phyloP scores from a whole-genome alignment of 2,329 filamentous ascomycete species.

The Fusarium sp. region DNA sequence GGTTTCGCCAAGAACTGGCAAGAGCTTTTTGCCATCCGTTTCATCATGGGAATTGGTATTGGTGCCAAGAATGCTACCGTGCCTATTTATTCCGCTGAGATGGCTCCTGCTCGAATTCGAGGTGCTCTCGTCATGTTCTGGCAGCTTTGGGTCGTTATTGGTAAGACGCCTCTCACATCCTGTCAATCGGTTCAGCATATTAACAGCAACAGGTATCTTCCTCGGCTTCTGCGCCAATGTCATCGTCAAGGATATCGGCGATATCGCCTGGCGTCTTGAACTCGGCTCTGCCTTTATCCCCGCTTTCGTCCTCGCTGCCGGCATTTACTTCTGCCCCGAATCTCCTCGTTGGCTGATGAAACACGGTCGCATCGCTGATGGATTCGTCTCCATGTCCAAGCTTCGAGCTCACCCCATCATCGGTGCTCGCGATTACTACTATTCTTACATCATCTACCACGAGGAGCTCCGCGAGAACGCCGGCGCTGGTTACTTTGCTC shows the following conservation, averaged over 20 bases:
- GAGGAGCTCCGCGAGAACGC: constrained; percentile 55
- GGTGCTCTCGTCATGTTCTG: constrained; percentile 86
- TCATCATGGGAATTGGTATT: constrained; percentile 77
- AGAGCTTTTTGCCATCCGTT: constrained; percentile 73
- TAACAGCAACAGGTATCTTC: constrained; percentile 46
- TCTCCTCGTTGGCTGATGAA: constrained; percentile 75
- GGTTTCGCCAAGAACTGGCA: constrained; percentile 75
- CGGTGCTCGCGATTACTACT: constrained; percentile 71
- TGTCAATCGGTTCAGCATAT: rapidly evolving
- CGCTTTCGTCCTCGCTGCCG: constrained; percentile 63
- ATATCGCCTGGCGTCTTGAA: constrained; percentile 55
- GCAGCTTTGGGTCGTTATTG: constrained; percentile 74
- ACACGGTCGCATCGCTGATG: constrained; percentile 69
- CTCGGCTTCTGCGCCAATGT: constrained; percentile 57
- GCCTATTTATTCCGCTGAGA: constrained; percentile 81
- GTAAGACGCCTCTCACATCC: constrained; percentile 7
- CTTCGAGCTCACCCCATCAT: constrained; percentile 67
- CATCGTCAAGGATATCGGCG: constrained; percentile 43
- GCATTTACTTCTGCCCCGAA: constrained; percentile 72
- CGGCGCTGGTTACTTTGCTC: constrained; percentile 56
- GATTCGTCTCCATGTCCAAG: constrained; percentile 65
- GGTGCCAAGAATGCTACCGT: constrained; percentile 74
- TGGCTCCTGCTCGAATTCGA: constrained; percentile 73
- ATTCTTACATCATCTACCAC: constrained; percentile 58
- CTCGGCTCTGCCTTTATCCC: constrained; percentile 73